phyloP scores from a whole-genome alignment of 2,329 filamentous ascomycete genomes.

The Pyrenophora graminea region DNA sequence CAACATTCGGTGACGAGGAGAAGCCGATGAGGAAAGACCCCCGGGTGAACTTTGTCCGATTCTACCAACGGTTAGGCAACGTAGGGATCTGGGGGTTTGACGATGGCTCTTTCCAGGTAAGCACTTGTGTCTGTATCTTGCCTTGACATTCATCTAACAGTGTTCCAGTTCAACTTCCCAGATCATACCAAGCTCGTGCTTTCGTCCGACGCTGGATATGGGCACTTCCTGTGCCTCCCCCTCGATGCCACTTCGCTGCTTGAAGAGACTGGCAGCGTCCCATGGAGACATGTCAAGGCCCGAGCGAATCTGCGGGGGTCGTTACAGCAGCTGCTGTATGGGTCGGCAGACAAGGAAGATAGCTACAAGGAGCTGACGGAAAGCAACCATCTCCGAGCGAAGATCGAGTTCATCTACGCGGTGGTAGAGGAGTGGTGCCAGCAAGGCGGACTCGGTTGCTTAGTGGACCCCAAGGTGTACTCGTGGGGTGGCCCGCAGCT shows the following conservation, averaged over 20 bases:
- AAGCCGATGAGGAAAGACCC: slow-evolving; percentile 55
- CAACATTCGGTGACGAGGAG: slow-evolving; percentile 48
- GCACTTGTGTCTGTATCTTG: slow-evolving; percentile 9
- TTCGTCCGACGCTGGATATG: slow-evolving; percentile 73
- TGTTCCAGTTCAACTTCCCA: slow-evolving; percentile 77
- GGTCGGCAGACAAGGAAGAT: slow-evolving; percentile 54
- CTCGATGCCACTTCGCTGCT: slow-evolving; percentile 71
- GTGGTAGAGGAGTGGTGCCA: slow-evolving; percentile 72
- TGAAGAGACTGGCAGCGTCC: slow-evolving; percentile 61
- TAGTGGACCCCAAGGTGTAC: slow-evolving; percentile 44
- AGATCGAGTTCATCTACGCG: slow-evolving; percentile 72
- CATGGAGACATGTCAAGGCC: slow-evolving; percentile 70
- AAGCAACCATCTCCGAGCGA: slow-evolving; percentile 73
- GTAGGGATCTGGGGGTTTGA: slow-evolving; percentile 82
- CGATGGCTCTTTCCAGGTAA: slow-evolving; percentile 76
- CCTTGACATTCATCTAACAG: slow-evolving; percentile 5
- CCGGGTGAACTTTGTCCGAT: slow-evolving; percentile 66
- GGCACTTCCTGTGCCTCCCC: slow-evolving; percentile 77
- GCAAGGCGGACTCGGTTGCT: slow-evolving; percentile 68
- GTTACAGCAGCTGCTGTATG: slow-evolving; percentile 72
- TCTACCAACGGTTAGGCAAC: slow-evolving; percentile 80
- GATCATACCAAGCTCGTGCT: slow-evolving; percentile 86
- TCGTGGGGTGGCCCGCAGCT: slow-evolving; percentile 52
- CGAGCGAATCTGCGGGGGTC: slow-evolving; percentile 73
- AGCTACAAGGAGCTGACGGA: slow-evolving; percentile 60